Evolutionary conservation across 1,139 yeast genomes (phyloP).

Genomic region (Hansenula sp.): DNA sequence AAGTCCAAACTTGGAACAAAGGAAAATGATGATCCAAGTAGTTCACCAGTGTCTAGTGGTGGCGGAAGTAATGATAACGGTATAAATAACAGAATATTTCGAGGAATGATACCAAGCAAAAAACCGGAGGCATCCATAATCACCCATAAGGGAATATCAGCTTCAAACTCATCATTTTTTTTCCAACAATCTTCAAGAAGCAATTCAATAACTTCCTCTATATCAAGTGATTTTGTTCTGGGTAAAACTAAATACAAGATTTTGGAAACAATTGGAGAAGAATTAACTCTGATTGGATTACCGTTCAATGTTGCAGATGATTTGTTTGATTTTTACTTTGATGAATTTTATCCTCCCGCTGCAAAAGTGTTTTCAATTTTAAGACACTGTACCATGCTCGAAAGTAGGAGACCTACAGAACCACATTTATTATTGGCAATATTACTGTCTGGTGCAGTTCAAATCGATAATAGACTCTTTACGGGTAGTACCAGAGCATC

Average conservation of each 20-base stretch:
- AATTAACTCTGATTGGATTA: slow-evolving; percentile 20
- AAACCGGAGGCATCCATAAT: neutral
- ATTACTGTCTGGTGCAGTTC: slow-evolving; percentile 33
- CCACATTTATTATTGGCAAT: slow-evolving; percentile 30
- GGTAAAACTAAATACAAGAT: slow-evolving; percentile 25
- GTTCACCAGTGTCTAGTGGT: neutral
- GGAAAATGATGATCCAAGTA: neutral
- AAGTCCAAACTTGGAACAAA: slow-evolving; percentile 7
- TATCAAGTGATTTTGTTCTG: slow-evolving; percentile 5
- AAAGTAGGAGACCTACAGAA: slow-evolving; percentile 26
- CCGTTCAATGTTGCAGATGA: slow-evolving; percentile 32
- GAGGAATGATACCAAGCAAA: neutral
- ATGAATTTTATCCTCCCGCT: slow-evolving; percentile 19
- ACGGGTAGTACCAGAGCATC: slow-evolving; percentile 23
- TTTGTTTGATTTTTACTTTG: slow-evolving; percentile 32
- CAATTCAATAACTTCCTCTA: slow-evolving; percentile 2
- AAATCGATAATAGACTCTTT: slow-evolving; percentile 33
- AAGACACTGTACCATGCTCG: slow-evolving; percentile 25
- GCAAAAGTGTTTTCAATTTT: slow-evolving; percentile 26
- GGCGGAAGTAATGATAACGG: neutral
- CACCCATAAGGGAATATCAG: neutral
- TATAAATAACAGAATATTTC: neutral
- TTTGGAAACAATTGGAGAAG: slow-evolving; percentile 19
- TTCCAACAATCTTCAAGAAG: neutral
- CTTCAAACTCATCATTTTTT: neutral